Evolutionary conservation across 2,329 filamentous ascomycete species (phyloP).

Genomic region (Stachybotrys echinatus): DNA sequence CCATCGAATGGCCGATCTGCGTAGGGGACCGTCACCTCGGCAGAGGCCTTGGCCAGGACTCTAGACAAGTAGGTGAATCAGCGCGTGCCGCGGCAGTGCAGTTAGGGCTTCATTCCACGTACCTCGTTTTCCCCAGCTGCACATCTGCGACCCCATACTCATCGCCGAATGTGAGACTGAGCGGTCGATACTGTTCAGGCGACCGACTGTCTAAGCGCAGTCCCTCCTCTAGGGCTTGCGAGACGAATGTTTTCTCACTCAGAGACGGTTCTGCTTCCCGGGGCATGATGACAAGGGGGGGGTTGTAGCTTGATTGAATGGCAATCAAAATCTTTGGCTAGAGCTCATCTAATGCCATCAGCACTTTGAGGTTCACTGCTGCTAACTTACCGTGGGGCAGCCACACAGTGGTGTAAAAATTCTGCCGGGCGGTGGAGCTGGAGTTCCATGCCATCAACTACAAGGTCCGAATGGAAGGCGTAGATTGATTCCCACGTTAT

Average conservation of each 20-base stretch:
- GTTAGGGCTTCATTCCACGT: conserved; percentile 16
- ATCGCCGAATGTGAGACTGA: conserved; percentile 79
- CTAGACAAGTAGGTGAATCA: conserved; percentile 35
- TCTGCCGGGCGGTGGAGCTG: conserved; percentile 44
- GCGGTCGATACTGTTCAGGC: conserved; percentile 71
- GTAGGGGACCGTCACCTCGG: conserved; percentile 81
- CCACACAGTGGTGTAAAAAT: no score
- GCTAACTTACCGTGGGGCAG: not conserved
- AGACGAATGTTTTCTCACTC: conserved; percentile 82
- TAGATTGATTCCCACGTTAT: no score
- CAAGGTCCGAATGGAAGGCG: no score
- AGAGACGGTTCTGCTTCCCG: conserved; percentile 86
- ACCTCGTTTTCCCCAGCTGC: conserved; percentile 86
- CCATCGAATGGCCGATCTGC: conserved; percentile 91
- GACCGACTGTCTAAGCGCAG: conserved; percentile 79
- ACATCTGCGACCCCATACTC: conserved; percentile 90
- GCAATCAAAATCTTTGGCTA: conserved; percentile 3
- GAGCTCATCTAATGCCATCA: no score
- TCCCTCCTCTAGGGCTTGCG: conserved; percentile 74
- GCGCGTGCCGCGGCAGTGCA: no score
- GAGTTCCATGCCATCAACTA: not conserved
- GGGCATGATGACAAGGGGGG: conserved; percentile 67
- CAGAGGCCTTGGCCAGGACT: conserved; percentile 77
- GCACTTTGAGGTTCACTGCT: no score
- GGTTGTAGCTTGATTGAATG: conserved; percentile 7